Evolutionary conservation across 2,329 filamentous ascomycete species (phyloP).

Genomic region (Pleoardoris graminearum): DNA sequence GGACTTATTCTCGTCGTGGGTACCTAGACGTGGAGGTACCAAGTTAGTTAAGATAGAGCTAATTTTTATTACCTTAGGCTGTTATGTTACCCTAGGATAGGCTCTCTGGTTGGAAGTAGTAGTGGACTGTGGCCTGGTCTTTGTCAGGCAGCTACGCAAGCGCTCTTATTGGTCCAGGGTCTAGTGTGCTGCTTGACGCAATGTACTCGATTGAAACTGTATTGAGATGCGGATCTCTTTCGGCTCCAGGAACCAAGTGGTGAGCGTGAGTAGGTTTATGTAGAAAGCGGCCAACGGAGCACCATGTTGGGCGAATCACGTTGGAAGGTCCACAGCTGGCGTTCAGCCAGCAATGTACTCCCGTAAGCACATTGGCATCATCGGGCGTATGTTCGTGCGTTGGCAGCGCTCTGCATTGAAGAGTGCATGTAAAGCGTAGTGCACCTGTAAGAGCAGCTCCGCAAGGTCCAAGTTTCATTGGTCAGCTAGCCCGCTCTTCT

Average conservation of each 20-base stretch:
- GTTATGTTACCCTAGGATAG: too few relatives aligned
- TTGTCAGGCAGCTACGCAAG: neutral
- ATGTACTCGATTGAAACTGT: neutral
- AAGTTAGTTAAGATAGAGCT: too few relatives aligned
- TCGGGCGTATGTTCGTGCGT: neutral
- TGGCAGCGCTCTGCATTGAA: neutral
- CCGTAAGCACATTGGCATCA: neutral
- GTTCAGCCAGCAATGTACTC: conserved; percentile 2
- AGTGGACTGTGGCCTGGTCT: neutral
- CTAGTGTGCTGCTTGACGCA: neutral
- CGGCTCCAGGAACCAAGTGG: neutral
- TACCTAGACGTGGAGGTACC: too few relatives aligned
- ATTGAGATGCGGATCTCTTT: neutral
- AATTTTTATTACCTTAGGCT: too few relatives aligned
- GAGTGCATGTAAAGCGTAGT: neutral
- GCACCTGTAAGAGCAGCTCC: too few relatives aligned
- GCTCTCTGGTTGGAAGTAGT: neutral
- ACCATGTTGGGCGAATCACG: conserved; percentile 9
- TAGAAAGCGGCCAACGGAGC: conserved; percentile 4
- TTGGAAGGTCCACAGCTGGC: neutral
- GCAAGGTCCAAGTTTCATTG: too few relatives aligned
- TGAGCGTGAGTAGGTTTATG: conserved; percentile 1
- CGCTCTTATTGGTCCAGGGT: neutral
- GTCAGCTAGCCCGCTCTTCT: too few relatives aligned
- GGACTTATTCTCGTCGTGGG: too few relatives aligned